A percentile compares a stretch with the other conserved stretches of the same genome.
Evolutionary conservation across 495 filamentous ascomycete genomes (phyloP).

Genomic region (Hypoxylon rickii): DNA sequence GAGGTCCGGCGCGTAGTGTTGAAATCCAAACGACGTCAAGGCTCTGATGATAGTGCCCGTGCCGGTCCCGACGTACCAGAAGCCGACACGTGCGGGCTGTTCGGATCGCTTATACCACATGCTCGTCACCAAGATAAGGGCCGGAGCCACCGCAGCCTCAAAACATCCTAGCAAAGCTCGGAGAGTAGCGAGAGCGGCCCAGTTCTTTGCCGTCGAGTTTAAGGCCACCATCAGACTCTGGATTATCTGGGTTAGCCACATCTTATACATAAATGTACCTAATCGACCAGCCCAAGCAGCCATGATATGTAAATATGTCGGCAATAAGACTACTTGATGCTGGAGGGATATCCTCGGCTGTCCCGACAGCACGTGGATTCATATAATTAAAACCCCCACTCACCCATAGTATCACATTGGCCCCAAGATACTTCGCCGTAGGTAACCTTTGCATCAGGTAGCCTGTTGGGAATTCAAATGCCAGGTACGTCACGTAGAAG

Average conservation of each 20-base stretch:
- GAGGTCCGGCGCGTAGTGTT: slow-evolving; percentile 25
- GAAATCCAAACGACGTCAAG: slow-evolving; percentile 30
- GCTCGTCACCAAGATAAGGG: slow-evolving; percentile 39
- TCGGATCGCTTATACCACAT: slow-evolving; percentile 42
- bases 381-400: too few relatives aligned
- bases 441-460: slow-evolving; percentile 61
- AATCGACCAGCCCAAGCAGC: neutral
- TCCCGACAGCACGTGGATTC: too few relatives aligned
- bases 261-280: neutral
- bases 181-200: slow-evolving; percentile 27
- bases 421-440: slow-evolving; percentile 60
- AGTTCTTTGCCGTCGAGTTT: slow-evolving; percentile 31
- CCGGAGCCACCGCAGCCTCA: slow-evolving; percentile 37
- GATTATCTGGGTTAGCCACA: neutral
- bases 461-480: slow-evolving; percentile 50
- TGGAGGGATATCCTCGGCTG: too few relatives aligned
- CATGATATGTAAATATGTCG: too few relatives aligned
- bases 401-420: slow-evolving; percentile 59
- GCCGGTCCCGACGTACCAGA: slow-evolving; percentile 38
- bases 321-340: too few relatives aligned
- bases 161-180: slow-evolving; percentile 36
- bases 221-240: slow-evolving; percentile 26
- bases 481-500: slow-evolving; percentile 33
- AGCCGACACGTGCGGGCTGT: slow-evolving; percentile 39
- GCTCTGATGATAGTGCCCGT: slow-evolving; percentile 32